Conservation (phyloP, 768 basidiomycete genomes). For the Amanita jacksonii region DNA sequence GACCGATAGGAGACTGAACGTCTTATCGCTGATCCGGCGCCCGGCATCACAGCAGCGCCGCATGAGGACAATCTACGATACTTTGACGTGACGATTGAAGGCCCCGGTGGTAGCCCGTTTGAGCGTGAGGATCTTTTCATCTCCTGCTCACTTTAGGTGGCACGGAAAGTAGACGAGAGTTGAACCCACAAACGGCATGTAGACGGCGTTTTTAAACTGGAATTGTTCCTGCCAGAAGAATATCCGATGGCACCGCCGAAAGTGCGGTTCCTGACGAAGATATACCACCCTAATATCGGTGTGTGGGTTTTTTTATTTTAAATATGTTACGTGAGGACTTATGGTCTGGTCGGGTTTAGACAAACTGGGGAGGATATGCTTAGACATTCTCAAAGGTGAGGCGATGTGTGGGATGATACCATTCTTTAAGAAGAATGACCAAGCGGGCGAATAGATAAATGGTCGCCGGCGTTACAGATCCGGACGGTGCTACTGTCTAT, state of each 20-base stretch:
- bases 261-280: conserved; percentile 95
- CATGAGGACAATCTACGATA: conserved; percentile 98
- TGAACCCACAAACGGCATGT: conserved; percentile 2
- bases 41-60: conserved; percentile 90
- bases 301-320: too few species aligned
- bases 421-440: too few species aligned
- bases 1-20: conserved; percentile 99
- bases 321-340: conserved; percentile 4
- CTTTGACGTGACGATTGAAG: conserved; percentile 96
- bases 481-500: conserved; percentile 94
- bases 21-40: conserved; percentile 91
- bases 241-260: conserved; percentile 99
- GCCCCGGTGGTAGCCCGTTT: conserved; percentile 93
- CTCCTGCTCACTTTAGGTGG: conserved; percentile 3
- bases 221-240: conserved; percentile 96
- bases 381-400: conserved; percentile 94
- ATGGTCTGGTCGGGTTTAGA: conserved; percentile 39
- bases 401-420: too few species aligned
- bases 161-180: not conserved
- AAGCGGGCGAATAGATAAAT: conserved; percentile 71
- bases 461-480: conserved; percentile 98
- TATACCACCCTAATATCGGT: conserved; percentile 99
- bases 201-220: conserved; percentile 94
- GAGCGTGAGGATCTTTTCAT: conserved; percentile 37
- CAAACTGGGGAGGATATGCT: conserved; percentile 95